Evolutionary conservation across 108 stramenopile genomes (phyloP).

Genomic region (Pseudonitzschia multiseries): DNA sequence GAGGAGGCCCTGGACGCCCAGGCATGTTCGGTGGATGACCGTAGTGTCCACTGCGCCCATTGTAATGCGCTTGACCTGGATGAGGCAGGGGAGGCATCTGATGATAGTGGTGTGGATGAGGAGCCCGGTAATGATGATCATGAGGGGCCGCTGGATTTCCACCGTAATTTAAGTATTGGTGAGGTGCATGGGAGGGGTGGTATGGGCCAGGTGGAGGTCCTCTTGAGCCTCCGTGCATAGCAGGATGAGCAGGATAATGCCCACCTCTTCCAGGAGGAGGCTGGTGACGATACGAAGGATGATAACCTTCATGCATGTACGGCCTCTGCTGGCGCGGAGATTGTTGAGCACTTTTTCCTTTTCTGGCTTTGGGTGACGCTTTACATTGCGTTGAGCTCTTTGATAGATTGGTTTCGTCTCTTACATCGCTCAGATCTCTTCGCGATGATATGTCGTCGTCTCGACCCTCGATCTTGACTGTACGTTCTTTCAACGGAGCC

Average conservation of each 20-base stretch:
- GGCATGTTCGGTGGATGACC: constrained; percentile 33
- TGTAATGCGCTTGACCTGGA: constrained; percentile 22
- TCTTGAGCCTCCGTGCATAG: constrained; percentile 31
- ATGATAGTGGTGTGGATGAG: constrained; percentile 34
- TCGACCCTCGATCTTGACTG: constrained; percentile 8
- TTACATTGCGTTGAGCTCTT: constrained; percentile 23
- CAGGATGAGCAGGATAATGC: constrained; percentile 24
- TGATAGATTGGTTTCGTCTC: constrained; percentile 16
- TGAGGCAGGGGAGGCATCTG: constrained; percentile 41
- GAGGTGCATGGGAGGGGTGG: constrained; percentile 20
- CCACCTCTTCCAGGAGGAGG: constrained; percentile 10
- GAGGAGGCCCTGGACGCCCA: constrained; percentile 35
- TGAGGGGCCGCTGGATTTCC: constrained; percentile 22
- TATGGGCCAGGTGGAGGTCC: constrained; percentile 24
- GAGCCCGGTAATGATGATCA: constrained; percentile 31
- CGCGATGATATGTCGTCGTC: constrained; percentile 19
- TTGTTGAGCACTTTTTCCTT: constrained; percentile 13
- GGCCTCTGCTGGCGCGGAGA: constrained; percentile 27
- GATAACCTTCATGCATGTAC: constrained; percentile 27
- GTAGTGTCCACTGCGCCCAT: constrained; percentile 23
- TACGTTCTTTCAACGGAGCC: background rate
- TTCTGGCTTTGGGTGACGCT: constrained; percentile 19
- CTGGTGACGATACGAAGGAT: constrained; percentile 18
- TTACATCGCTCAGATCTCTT: constrained; percentile 18
- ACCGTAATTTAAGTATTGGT: constrained; percentile 16